Evolutionary conservation across 306 rosid species (phyloP).

Genomic region (Adenanthera pavonina): DNA sequence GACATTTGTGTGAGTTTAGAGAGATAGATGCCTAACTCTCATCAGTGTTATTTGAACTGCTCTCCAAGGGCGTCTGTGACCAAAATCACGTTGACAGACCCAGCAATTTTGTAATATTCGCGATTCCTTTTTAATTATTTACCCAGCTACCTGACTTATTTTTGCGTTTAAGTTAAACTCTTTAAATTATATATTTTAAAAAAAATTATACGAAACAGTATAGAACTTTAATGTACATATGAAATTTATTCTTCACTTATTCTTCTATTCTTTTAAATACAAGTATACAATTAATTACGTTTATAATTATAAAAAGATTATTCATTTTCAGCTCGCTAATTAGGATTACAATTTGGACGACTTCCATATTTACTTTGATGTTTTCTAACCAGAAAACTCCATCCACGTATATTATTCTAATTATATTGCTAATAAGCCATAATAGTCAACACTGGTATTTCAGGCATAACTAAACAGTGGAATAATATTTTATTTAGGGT

Average conservation of each 20-base stretch:
- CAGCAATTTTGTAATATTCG: neutral
- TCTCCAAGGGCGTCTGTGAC: neutral
- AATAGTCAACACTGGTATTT: neutral
- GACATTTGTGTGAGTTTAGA: neutral
- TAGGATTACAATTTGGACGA: neutral
- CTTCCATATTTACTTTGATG: neutral
- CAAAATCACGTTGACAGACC: neutral
- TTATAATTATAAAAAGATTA: neutral
- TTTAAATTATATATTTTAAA: neutral
- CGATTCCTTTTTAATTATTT: neutral
- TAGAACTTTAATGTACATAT: neutral
- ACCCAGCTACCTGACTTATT: neutral
- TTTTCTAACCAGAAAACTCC: too few relatives aligned
- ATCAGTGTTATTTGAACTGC: slow-evolving; percentile 14
- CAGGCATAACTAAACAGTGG: neutral
- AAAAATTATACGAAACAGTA: neutral
- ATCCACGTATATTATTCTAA: too few relatives aligned
- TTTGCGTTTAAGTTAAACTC: neutral
- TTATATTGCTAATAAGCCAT: neutral
- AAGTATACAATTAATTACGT: neutral
- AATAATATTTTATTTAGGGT: neutral
- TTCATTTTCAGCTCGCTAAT: neutral
- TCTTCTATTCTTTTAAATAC: neutral
- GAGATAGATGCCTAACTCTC: slow-evolving; percentile 11
- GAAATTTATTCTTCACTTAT: neutral